Conservation (phyloP, 2,329 filamentous ascomycete species). For the Daldinia sp. region DNA sequence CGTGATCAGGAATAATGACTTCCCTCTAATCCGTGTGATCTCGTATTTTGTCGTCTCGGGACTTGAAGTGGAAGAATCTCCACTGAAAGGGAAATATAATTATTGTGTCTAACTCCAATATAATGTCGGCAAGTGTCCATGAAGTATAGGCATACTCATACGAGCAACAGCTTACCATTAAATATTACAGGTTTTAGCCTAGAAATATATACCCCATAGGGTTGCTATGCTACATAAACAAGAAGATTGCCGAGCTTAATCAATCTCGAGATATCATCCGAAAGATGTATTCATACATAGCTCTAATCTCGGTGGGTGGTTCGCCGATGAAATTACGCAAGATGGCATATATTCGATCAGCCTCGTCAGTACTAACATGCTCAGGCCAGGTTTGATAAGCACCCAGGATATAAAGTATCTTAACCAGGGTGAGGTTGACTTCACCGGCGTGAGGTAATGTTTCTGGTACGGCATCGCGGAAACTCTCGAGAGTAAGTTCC, state of each 20-base stretch:
- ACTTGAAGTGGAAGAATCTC: no score
- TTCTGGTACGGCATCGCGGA: conserved; percentile 47
- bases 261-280: not conserved
- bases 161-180: no score
- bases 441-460: not conserved
- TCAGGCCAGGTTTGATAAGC: conserved; percentile 1
- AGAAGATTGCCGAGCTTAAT: not conserved
- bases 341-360: not conserved
- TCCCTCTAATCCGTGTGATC: not conserved
- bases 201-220: no score
- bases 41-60: no score
- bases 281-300: not conserved
- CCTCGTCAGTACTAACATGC: not conserved
- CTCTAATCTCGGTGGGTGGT: not conserved
- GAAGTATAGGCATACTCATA: no score
- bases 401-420: conserved; percentile 26
- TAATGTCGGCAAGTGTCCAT: no score
- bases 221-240: no score
- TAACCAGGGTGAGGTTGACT: conserved; percentile 31
- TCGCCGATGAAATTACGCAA: not conserved
- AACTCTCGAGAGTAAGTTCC: conserved; percentile 52
- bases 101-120: no score
- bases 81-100: no score
- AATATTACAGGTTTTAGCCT: no score
- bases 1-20: not conserved